These are phyloP conservation scores for Akebia trifoliata DNA, from an alignment of 164 flowering plant species.

Conservation along the genomic window DNA sequence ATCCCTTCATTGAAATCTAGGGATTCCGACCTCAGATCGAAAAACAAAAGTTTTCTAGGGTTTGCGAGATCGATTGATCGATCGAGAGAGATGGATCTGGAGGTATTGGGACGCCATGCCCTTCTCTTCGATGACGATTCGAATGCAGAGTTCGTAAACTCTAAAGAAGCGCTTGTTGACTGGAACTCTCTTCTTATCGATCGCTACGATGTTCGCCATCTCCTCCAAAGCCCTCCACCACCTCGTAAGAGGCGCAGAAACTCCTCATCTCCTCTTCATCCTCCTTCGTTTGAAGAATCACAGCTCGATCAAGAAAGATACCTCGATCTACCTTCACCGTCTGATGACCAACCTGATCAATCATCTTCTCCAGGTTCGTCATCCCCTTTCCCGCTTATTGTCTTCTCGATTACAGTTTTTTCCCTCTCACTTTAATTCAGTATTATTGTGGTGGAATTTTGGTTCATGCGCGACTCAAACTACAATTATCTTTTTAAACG, in stretches of 20 bases:
- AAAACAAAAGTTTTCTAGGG: not conserved
- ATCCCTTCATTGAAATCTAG: not conserved
- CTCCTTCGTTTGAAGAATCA: conserved; percentile 27
- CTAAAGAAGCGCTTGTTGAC: conserved; percentile 67
- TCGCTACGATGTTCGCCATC: conserved; percentile 95
- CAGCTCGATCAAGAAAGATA: conserved; percentile 71
- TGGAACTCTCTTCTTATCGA: conserved; percentile 89
- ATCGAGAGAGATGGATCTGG: conserved; percentile 47
- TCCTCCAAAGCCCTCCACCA: conserved; percentile 64
- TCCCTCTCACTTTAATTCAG: not conserved
- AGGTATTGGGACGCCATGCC: conserved; percentile 79
- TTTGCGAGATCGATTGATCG: not conserved
- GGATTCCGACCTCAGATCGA: not conserved
- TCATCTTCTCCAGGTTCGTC: conserved; percentile 19
- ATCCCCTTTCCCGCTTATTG: not conserved
- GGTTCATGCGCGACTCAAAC: no score
- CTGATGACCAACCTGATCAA: conserved; percentile 36
- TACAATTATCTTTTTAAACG: no score
- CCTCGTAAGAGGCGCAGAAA: conserved; percentile 36
- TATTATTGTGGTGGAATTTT: not conserved
- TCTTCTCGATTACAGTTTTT: not conserved
- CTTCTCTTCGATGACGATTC: conserved; percentile 91
- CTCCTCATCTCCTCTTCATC: conserved; percentile 17
- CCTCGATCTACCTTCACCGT: conserved; percentile 52
- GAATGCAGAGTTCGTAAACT: conserved; percentile 65